Evolutionary conservation across 2,329 filamentous ascomycete genomes (phyloP).

Genomic region (Byssochlamys sp.): DNA sequence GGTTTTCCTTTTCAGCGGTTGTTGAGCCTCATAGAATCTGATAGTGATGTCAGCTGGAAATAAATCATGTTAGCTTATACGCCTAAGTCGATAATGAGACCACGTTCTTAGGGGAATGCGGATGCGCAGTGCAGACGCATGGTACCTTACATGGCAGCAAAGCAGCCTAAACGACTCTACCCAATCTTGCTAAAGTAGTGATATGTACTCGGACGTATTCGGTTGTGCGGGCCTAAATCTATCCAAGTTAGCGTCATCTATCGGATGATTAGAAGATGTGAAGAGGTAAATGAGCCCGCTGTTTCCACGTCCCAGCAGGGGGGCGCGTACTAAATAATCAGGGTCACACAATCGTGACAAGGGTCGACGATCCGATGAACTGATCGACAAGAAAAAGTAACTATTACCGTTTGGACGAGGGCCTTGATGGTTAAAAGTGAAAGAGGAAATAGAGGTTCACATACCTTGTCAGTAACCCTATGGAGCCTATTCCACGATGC

Average conservation of each 20-base stretch:
- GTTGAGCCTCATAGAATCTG: neutral
- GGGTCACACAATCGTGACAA: neutral
- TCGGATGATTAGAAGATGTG: neutral
- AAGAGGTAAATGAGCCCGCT: neutral
- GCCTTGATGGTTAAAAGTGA: neutral
- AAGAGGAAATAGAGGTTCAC: neutral
- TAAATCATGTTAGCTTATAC: neutral
- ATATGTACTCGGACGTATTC: neutral
- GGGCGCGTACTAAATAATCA: no score
- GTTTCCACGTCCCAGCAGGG: neutral
- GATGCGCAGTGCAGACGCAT: neutral
- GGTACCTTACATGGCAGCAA: neutral
- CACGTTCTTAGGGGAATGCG: neutral
- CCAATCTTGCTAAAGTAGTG: neutral
- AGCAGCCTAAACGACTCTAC: neutral
- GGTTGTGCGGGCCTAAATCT: neutral
- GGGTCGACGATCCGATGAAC: neutral
- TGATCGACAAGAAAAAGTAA: neutral
- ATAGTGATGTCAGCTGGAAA: neutral
- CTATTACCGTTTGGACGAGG: neutral
- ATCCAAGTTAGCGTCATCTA: neutral
- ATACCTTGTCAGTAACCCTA: neutral
- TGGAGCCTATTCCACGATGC: neutral
- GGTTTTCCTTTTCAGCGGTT: neutral
- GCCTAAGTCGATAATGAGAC: neutral